Evolutionary conservation across 345 rosid genomes (phyloP).

Genomic region (Odontarrhena argentea): DNA sequence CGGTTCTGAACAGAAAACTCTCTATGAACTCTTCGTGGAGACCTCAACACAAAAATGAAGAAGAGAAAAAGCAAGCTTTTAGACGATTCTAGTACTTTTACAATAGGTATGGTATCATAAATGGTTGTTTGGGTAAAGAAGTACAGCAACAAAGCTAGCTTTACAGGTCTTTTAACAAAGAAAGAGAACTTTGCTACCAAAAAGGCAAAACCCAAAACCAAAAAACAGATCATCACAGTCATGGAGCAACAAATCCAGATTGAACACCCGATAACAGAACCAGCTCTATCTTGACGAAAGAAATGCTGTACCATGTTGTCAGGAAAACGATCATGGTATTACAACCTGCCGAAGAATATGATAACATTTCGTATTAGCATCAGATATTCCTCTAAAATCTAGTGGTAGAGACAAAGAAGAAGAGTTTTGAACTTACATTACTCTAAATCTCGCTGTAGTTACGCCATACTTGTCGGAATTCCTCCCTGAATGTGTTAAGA

Average conservation of each 20-base stretch:
- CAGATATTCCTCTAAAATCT: neutral
- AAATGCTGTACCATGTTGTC: neutral
- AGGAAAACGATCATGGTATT: conserved; percentile 6
- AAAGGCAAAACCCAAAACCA: neutral
- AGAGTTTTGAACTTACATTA: conserved; percentile 35
- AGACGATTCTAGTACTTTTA: conserved; percentile 16
- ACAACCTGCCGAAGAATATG: conserved; percentile 14
- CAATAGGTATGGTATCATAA: neutral
- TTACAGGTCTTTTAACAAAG: conserved; percentile 22
- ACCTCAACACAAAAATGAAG: neutral
- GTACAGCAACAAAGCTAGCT: conserved; percentile 22
- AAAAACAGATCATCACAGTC: conserved; percentile 14
- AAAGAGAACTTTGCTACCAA: neutral
- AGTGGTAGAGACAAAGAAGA: neutral
- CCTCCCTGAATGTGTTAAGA: conserved; percentile 92
- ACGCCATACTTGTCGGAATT: conserved; percentile 97
- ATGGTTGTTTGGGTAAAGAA: neutral
- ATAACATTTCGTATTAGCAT: neutral
- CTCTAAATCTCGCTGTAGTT: conserved; percentile 91
- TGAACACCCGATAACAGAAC: neutral
- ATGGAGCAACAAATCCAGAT: conserved; percentile 17
- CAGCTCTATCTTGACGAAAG: neutral
- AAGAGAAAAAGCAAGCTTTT: neutral
- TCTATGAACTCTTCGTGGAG: too few relatives aligned
- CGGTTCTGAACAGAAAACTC: too few relatives aligned